These are phyloP conservation scores for Porogramme epimiltina DNA, from an alignment of 1,284 basidiomycete genomes.

Conservation along the genomic window DNA sequence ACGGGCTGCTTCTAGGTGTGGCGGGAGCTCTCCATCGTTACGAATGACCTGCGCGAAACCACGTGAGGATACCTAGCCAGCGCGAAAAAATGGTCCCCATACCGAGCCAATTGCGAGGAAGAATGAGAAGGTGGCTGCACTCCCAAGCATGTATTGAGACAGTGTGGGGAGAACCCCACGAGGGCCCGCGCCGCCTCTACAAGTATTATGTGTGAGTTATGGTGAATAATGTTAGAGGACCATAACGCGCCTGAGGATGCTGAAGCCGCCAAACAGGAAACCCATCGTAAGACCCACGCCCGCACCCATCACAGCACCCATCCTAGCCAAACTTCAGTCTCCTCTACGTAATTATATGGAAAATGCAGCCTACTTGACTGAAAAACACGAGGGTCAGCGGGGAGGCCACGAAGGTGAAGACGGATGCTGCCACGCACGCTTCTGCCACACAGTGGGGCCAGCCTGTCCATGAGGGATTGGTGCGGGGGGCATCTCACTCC, in stretches of 20 bases:
- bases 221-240: too few relatives aligned
- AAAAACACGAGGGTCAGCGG: neutral
- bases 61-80: neutral
- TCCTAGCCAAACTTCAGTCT: conserved; percentile 47
- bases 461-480: conserved; percentile 46
- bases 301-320: conserved; percentile 92
- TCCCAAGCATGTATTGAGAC: conserved; percentile 93
- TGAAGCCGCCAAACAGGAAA: conserved; percentile 94
- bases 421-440: conserved; percentile 50
- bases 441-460: conserved; percentile 73
- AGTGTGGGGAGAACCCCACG: conserved; percentile 85
- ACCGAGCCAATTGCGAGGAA: conserved; percentile 86
- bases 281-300: conserved; percentile 93
- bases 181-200: conserved; percentile 86
- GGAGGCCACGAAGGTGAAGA: neutral
- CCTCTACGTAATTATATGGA: conserved; percentile 1
- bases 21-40: conserved; percentile 59
- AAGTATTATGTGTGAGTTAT: conserved; percentile 2
- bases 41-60: conserved; percentile 74
- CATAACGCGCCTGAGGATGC: conserved; percentile 74
- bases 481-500: conserved; percentile 37
- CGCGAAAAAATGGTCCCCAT: conserved; percentile 31
- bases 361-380: conserved; percentile 35
- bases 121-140: conserved; percentile 84
- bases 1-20: conserved; percentile 62